Percentiles rank a stretch among this genome's conserved stretches.
Evolutionary conservation across 2,329 filamentous ascomycete genomes (phyloP).

Genomic region (Trichoderma gracile): DNA sequence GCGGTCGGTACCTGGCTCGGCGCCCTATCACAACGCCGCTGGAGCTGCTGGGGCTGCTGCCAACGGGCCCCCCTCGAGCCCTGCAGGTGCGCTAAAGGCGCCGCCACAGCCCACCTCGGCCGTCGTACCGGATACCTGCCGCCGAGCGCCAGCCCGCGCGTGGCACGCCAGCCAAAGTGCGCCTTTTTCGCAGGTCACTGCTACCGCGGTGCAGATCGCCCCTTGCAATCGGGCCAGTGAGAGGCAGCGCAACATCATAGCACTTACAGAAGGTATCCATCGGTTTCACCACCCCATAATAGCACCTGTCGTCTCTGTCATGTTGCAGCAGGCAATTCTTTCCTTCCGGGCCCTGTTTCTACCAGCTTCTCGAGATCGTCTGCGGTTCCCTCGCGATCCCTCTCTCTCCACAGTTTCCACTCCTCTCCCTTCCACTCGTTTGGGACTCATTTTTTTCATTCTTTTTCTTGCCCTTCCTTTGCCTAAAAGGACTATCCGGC

Average conservation of each 20-base stretch:
- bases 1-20: conserved; percentile 17
- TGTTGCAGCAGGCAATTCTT: conserved; percentile 9
- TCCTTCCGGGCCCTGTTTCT: conserved; percentile 16
- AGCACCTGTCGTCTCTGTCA: background rate
- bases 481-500: conserved; percentile 2
- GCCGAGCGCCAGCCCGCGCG: background rate
- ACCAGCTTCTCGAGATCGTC: conserved; percentile 7
- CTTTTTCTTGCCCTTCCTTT: background rate
- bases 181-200: background rate
- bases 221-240: conserved; percentile 22
- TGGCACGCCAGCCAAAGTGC: background rate
- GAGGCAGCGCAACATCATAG: conserved; percentile 1
- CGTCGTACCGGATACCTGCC: background rate
- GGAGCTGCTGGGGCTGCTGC: background rate
- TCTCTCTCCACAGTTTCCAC: conserved; percentile 16
- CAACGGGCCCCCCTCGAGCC: background rate
- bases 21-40: background rate
- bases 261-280: no score
- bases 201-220: conserved; percentile 2
- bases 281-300: background rate
- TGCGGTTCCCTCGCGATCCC: conserved; percentile 12
- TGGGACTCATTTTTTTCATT: background rate
- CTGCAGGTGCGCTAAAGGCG: background rate
- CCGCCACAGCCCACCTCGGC: conserved; percentile 4
- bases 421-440: conserved; percentile 20